A percentile compares a stretch with the other conserved stretches of the same genome.
These are phyloP conservation scores for Phytophthora hybrid DNA, from an alignment of 352 stramenopile genomes.

Conservation along the genomic window DNA sequence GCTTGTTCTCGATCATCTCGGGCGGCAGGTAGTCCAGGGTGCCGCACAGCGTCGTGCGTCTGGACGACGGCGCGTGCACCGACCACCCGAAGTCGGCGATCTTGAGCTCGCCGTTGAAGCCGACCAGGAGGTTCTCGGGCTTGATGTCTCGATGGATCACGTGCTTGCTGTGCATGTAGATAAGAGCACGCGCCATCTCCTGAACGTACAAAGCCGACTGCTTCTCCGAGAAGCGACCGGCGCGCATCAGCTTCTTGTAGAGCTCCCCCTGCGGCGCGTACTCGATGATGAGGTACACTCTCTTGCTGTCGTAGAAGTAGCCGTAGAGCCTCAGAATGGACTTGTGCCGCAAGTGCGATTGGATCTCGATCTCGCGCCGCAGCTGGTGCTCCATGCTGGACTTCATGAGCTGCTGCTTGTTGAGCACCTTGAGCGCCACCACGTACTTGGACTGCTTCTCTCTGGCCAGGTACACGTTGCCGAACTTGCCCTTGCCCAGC, in stretches of 20 bases:
- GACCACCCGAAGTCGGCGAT: conserved; percentile 99
- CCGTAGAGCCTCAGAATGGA: conserved; percentile 98
- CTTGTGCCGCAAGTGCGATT: conserved; percentile 97
- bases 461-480: conserved; percentile 98
- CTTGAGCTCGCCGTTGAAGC: conserved; percentile 96
- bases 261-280: conserved; percentile 98
- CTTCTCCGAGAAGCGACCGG: conserved; percentile 93
- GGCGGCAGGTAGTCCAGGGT: conserved; percentile 99
- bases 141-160: conserved; percentile 99
- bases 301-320: conserved; percentile 99
- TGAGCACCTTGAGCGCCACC: conserved; percentile 98
- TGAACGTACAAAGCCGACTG: conserved; percentile 95
- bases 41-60: conserved; percentile 98
- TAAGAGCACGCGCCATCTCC: conserved; percentile 94
- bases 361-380: conserved; percentile 99
- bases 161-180: conserved; percentile 99
- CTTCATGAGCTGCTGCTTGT: conserved; percentile 98
- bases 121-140: conserved; percentile 98
- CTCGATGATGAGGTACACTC: conserved; percentile 99
- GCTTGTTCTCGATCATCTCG: conserved; percentile 99
- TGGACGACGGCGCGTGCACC: conserved; percentile 97
- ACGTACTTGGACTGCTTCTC: conserved; percentile 99
- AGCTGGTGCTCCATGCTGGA: conserved; percentile 98
- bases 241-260: conserved; percentile 97
- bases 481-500: conserved; percentile 98